Conservation (phyloP, 768 basidiomycete species). For the Coprinopsis sp. region DNA sequence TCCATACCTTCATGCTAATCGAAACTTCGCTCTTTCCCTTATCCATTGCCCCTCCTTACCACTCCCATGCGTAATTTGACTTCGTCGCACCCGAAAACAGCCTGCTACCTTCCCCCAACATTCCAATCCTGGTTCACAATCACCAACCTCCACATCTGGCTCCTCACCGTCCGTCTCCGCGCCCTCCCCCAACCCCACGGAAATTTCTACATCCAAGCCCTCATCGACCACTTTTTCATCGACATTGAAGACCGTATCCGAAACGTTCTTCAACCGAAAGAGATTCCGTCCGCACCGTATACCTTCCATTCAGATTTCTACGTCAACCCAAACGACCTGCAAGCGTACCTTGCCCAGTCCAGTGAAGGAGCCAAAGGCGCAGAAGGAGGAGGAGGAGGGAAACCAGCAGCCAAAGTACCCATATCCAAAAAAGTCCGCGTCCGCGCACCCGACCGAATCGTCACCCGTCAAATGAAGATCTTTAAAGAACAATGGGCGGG, state of each 20-base stretch:
- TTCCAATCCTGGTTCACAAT: slow-evolving; percentile 98
- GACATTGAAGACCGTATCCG: slow-evolving; percentile 91
- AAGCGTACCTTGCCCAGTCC: slow-evolving; percentile 12
- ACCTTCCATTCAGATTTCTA: slow-evolving; percentile 43
- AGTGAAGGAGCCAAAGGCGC: slow-evolving; percentile 16
- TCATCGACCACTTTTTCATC: slow-evolving; percentile 94
- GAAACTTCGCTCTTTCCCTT: no score
- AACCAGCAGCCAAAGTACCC: no score
- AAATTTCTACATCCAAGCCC: slow-evolving; percentile 64
- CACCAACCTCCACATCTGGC: slow-evolving; percentile 89
- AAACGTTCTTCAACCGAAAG: slow-evolving; percentile 61
- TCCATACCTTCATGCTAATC: no score
- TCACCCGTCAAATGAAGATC: slow-evolving; percentile 85
- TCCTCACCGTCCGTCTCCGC: slow-evolving; percentile 84
- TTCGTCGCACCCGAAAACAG: no score
- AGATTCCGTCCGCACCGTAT: slow-evolving; percentile 37
- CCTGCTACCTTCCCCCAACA: slow-evolving; percentile 81
- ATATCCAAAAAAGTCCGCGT: slow-evolving; percentile 13
- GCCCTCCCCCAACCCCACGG: slow-evolving; percentile 70
- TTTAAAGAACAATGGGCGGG: slow-evolving; percentile 92
- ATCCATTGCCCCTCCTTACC: no score
- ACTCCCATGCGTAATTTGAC: no score
- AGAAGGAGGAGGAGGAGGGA: slow-evolving; percentile 7
- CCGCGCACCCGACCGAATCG: slow-evolving; percentile 70
- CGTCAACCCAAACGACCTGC: slow-evolving; percentile 38